Base-by-base conservation (phyloP, 306 rosid species). In the Medicago ruthenica region DNA sequence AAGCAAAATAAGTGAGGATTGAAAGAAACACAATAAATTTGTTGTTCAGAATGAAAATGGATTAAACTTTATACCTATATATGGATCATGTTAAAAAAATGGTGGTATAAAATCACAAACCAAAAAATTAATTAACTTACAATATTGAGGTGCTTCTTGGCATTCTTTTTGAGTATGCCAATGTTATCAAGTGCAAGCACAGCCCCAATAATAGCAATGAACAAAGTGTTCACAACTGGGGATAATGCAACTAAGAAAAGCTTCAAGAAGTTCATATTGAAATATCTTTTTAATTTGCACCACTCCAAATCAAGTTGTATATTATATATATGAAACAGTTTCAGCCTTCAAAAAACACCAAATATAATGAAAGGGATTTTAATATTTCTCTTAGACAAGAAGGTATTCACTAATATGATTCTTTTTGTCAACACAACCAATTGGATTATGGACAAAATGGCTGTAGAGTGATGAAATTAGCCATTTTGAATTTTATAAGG, bases 221-320 rank as follows among this genome's bases (percentile, higher is more conserved):
- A 11, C 48, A 79, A 74, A 6, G 80, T 39, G 44, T 83, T 83
- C 7, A 83, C 54, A 69, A 71, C 71, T 66, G 84, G 76, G 41
- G 53, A 24, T 40, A 79, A 71, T 57, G 87, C 79, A 64, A 57
- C 66, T 13, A 79, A 0, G 47, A 47, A 80, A 64, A 83, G 73
- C 53, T 66, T 76, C 87, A 15, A 76, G 20, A 71, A 75, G 1
- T 65, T 60, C 87, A 83, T 83, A 10, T 27, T 76, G 5, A 41
- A 13, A 18, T 41, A 1, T 39, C 14, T 10, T 66, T 42, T 11
- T n/a, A n/a, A n/a, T n/a, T n/a, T 71, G 20, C 18, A 14, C 41
- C 42, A 14, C 41, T 45, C 31, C 57, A 45, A 77, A 21, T 21
- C 15, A 15, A 62, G 57, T 44, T 50, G 67, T 36, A 64, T 11